A percentile compares a stretch with the other conserved stretches of the same genome.
These are phyloP conservation scores for Talaromyces atroroseus DNA, from an alignment of 2,329 filamentous ascomycete genomes.

Conservation along the genomic window DNA sequence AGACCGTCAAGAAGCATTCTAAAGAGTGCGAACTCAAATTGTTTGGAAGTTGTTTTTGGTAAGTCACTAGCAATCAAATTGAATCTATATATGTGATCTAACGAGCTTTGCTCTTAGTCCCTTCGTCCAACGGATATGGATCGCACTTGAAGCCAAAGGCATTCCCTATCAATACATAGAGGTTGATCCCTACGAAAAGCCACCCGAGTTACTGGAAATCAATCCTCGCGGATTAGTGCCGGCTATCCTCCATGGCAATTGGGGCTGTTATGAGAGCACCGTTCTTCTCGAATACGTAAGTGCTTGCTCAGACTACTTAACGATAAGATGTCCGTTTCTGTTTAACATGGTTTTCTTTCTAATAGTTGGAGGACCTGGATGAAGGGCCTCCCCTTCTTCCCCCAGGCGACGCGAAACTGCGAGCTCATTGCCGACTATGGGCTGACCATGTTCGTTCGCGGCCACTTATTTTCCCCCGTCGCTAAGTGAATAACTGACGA, in stretches of 20 bases:
- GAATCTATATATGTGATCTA: constrained; percentile 1
- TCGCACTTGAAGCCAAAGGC: constrained; percentile 73
- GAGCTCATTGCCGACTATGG: constrained; percentile 74
- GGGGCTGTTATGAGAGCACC: constrained; percentile 75
- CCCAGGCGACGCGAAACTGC: constrained; percentile 56
- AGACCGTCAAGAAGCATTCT: constrained; percentile 65
- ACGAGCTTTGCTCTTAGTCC: constrained; percentile 47
- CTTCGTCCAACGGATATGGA: constrained; percentile 85
- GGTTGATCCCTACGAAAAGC: constrained; percentile 67
- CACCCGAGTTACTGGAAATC: constrained; percentile 64
- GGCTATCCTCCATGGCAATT: constrained; percentile 69
- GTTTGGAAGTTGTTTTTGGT: constrained; percentile 82
- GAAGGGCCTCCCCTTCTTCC: constrained; percentile 59
- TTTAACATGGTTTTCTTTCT: not conserved
- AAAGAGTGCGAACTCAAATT: constrained; percentile 67
- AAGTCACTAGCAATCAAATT: constrained; percentile 23
- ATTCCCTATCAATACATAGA: constrained; percentile 82
- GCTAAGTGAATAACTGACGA: constrained; percentile 14
- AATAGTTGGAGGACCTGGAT: constrained; percentile 68
- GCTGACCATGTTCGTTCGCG: constrained; percentile 44
- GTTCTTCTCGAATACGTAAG: constrained; percentile 80
- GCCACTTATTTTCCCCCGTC: not conserved
- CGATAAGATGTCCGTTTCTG: not conserved
- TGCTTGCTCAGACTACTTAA: not conserved
- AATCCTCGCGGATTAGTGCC: constrained; percentile 73